Evolutionary conservation across 2,329 filamentous ascomycete genomes (phyloP), one percentile per base, ranked within the genome.

Genomic region (Fusarium sp.): DNA sequence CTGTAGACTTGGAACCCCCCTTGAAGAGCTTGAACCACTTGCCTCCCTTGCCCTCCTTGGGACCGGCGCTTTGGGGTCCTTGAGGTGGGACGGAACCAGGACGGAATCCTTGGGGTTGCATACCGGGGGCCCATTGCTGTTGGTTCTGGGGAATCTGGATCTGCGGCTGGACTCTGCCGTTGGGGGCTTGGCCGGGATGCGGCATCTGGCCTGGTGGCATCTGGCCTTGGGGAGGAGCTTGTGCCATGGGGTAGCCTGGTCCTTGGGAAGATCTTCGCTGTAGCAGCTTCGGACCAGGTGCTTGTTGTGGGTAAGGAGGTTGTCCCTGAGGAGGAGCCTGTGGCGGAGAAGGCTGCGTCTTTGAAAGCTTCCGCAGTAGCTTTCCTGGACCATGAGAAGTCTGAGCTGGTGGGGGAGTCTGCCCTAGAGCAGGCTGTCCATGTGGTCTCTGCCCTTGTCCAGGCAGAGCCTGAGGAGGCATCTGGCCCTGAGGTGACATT

Each of bases 1-100:
- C 62, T n/a, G 64, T 65, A 56, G 76, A 65, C 14, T 78, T 78
- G 24, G 66, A 66, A 7, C 76, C 73, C 8, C 73, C 75, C 31
- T 78, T 78, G 42, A 76, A 58, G 69, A 75, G 78, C 36, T 77
- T 78, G 46, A 77, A 44, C 76, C 76, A 78, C 61, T 73, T 77
- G 16, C 69, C 62, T 3, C 69, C 72, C 14, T 74, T 74, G 14
- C 72, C 72, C 44, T 77, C 75, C 36, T 75, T 78, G 7, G 73
- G 66, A 1, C 69, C 71, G 12, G 74, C 71, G 35, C 73, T 75
- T 8, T 70, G 64, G 6, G 61, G 46, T 7, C 65, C 36, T 51
- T 70, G 66, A n/a, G 71, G 51, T 6, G 75, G 76, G 20, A 74
- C 62, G 2, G 74, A 73, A 4, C 70, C 74, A 9, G 72, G 75